Evolutionary conservation across 768 basidiomycete species (phyloP).

Genomic region (Termitomyces sp.): DNA sequence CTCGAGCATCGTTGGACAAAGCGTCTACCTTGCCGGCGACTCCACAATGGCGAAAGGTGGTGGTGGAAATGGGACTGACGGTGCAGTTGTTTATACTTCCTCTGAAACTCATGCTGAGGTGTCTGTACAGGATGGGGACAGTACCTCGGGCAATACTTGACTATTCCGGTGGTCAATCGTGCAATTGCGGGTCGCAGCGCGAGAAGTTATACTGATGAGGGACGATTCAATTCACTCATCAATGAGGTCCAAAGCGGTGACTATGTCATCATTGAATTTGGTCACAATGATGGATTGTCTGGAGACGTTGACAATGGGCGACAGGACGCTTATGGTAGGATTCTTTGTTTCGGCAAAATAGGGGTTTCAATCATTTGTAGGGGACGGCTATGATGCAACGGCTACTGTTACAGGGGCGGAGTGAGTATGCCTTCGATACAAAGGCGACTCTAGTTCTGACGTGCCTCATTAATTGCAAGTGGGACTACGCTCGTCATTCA

Average conservation of each 20-base stretch:
- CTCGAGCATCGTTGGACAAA: slow-evolving; percentile 22
- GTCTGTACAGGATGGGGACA: slow-evolving; percentile 35
- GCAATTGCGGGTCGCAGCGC: slow-evolving; percentile 42
- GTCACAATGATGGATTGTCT: slow-evolving; percentile 41
- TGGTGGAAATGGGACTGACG: slow-evolving; percentile 31
- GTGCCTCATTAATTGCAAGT: slow-evolving; percentile 15
- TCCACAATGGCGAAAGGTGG: slow-evolving; percentile 38
- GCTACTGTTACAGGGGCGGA: background rate
- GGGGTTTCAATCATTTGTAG: background rate
- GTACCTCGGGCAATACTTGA: slow-evolving; percentile 33
- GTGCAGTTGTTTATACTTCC: slow-evolving; percentile 7
- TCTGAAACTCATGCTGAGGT: background rate
- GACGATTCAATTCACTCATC: slow-evolving; percentile 36
- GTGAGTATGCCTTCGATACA: background rate
- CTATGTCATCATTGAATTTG: slow-evolving; percentile 41
- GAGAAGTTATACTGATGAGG: slow-evolving; percentile 42
- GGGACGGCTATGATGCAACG: background rate
- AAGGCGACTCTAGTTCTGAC: background rate
- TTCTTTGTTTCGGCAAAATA: background rate
- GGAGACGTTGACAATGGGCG: slow-evolving; percentile 31
- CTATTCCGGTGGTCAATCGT: slow-evolving; percentile 37
- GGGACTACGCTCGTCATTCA: slow-evolving; percentile 34
- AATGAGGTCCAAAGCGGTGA: slow-evolving; percentile 33
- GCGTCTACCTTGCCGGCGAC: slow-evolving; percentile 38
- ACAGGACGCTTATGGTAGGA: slow-evolving; percentile 30